Evolutionary conservation across 805 yeast genomes (phyloP), one percentile per base, ranked within the genome.

Genomic region (Metschnikowia sp.): DNA sequence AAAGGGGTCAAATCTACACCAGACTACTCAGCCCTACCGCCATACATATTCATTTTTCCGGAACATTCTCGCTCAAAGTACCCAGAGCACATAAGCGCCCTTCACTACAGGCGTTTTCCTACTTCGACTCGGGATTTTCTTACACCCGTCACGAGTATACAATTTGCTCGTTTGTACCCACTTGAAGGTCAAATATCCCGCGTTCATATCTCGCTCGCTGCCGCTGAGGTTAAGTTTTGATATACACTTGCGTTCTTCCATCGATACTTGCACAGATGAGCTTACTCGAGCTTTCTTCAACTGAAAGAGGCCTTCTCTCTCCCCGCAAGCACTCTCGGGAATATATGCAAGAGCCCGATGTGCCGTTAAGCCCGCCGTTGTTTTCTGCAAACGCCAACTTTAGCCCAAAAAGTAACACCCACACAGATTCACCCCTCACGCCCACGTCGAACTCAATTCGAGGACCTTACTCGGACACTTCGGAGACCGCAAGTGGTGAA

Each of bases 401-500:
- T 33, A 30, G 40, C 35, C 15, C 39, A 8, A 36, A 40, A 8
- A 36, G 30, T 40, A 40, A 45, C 51, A 2, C 41, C 53, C 32
- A 32, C 47, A 33, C 36, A 19, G 44, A 45, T 15, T 19, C 44
- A 11, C 56, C 52, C 9, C 52, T 54, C n/a, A 53, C 59, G 30
- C 57, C 59, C 10, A 51, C 57, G 3, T 50, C 55, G 4, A 41
- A 39, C 18, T 53, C 57, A 3, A 38, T 49, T 32, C 42, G 45
- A 32, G 56, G 15, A 49, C 28, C 54, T 4, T 48, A 36, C 19
- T 52, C 55, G 26, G 59, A 54, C 10, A 40, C 42, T 7, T 55
- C 57, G 10, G 57, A 54, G 40, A 49, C 48, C n/a, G 53, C 40
- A 38, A 48, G 55, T 39, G 50, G 52, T 26, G 59, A 55, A 22